Evolutionary conservation across 805 yeast genomes (phyloP).

Genomic region (Kodamaea neixiangensis): DNA sequence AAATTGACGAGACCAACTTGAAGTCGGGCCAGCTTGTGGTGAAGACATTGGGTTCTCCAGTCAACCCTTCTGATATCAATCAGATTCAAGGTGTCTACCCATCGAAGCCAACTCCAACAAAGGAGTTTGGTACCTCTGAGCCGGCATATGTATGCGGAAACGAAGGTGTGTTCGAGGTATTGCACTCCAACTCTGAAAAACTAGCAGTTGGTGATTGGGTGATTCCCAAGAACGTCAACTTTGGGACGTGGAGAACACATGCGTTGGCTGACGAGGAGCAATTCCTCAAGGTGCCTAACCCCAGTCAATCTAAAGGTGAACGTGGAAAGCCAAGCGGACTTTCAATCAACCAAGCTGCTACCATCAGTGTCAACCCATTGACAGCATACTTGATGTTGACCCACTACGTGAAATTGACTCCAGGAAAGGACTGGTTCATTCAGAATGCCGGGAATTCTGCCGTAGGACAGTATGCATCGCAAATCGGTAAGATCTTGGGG

Average conservation of each 20-base stretch:
- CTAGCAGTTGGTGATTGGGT: slow-evolving; percentile 82
- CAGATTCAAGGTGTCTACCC: slow-evolving; percentile 51
- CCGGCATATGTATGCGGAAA: slow-evolving; percentile 90
- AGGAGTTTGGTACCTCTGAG: slow-evolving; percentile 54
- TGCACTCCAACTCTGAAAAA: slow-evolving; percentile 59
- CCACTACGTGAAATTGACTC: slow-evolving; percentile 57
- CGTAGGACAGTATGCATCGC: slow-evolving; percentile 90
- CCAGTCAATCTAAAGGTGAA: slow-evolving; percentile 44
- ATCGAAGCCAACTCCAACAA: slow-evolving; percentile 49
- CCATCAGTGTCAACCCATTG: slow-evolving; percentile 87
- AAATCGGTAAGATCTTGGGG: slow-evolving; percentile 77
- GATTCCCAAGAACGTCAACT: slow-evolving; percentile 71
- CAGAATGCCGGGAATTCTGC: slow-evolving; percentile 97
- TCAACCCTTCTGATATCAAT: slow-evolving; percentile 48
- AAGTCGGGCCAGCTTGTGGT: slow-evolving; percentile 34
- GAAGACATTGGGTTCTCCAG: slow-evolving; percentile 41
- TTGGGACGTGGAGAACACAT: slow-evolving; percentile 94
- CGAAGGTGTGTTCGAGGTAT: slow-evolving; percentile 87
- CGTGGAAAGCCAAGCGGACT: slow-evolving; percentile 34
- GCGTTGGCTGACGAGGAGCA: slow-evolving; percentile 54
- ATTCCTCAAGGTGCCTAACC: slow-evolving; percentile 59
- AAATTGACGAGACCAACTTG: slow-evolving; percentile 49
- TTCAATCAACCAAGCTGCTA: slow-evolving; percentile 68
- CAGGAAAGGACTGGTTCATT: slow-evolving; percentile 82
- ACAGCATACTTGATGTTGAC: slow-evolving; percentile 90